Conservation (phyloP, 345 rosid species). For the Mangifera indica region DNA sequence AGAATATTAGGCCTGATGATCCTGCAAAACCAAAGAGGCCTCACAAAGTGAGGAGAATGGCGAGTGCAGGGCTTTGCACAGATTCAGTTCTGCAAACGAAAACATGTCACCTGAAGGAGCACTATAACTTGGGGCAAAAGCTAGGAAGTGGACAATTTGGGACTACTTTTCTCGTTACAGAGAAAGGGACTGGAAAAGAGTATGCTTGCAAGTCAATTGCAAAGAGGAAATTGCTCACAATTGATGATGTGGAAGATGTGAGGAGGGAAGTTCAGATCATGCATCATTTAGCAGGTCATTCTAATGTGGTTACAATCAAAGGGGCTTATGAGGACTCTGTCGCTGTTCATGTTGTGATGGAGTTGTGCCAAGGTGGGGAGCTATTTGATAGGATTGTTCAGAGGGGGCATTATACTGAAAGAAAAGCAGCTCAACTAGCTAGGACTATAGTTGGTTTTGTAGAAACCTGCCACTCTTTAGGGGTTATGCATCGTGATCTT, state of each 20-base stretch:
- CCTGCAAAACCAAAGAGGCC: constrained; percentile 33
- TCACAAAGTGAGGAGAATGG: constrained; percentile 49
- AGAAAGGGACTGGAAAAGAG: constrained; percentile 72
- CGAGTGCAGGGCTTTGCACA: constrained; percentile 56
- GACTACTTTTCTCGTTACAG: constrained; percentile 67
- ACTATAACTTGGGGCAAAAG: constrained; percentile 63
- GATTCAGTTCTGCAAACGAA: constrained; percentile 58
- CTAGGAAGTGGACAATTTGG: constrained; percentile 91
- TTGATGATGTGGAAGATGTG: constrained; percentile 79
- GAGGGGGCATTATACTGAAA: constrained; percentile 77
- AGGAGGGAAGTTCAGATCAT: constrained; percentile 91
- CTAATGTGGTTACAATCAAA: constrained; percentile 66
- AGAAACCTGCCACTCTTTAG: constrained; percentile 72
- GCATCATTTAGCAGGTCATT: constrained; percentile 75
- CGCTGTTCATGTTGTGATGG: constrained; percentile 93
- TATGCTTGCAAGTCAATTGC: constrained; percentile 90
- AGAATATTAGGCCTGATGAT: constrained; percentile 20
- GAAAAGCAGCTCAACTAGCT: constrained; percentile 68
- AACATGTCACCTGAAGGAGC: constrained; percentile 69
- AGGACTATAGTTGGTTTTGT: constrained; percentile 69
- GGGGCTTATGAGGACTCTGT: constrained; percentile 84
- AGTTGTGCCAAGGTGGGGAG: constrained; percentile 87
- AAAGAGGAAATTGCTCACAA: constrained; percentile 61
- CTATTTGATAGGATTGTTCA: constrained; percentile 77
- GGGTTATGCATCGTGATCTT: constrained; percentile 84